Base-by-base conservation (phyloP, 2,329 filamentous ascomycete genomes). In the Exophiala calicioides region DNA sequence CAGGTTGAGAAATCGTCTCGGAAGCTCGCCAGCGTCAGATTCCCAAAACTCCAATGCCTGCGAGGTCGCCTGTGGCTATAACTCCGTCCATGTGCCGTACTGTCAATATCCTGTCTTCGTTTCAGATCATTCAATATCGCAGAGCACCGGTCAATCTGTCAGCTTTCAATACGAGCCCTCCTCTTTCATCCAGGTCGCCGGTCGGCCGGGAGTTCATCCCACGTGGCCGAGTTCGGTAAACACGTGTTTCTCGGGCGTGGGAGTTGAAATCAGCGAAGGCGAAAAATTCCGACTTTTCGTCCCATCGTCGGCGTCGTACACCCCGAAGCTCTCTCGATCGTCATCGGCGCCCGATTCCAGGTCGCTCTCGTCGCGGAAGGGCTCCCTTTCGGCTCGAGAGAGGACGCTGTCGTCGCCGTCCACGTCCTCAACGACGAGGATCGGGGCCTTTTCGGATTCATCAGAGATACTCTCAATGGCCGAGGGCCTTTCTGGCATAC, bases 401-500 rank as follows among this genome's bases (percentile, higher is more conserved):
- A 27, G 21, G n/a, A 26, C 6, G 13, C 23, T 16, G 3, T 36
- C 19, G 12, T 50, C 42, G 9, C 26, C 38, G 32, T 54, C 51
- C 20, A 54, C 50, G 19, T 57, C 45, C 15, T 54, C 45, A 12
- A 54, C 32, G 9, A 44, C 36, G n/a, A 57, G 31, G 3, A 47
- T 36, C 3, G 51, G 54, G 9, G 31, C 21, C 32, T 53, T 50
- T 36, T 58, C 40, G 19, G 42, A n/a, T 16, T 34, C 35, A 24
- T 45, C 37, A 29, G 16, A n/a, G n/a, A 32, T 34, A 10, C 7
- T 16, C 15, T 57, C 41, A 29, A 43, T 29, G 29, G 50, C 23
- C 9, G 36, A 38, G 21, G 47, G 34, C 7, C 40, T 19, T 6
- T 53, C 47, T 57, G 65, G 43, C 34, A 79, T 78, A 52, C 81